phyloP scores from a whole-genome alignment of 768 basidiomycete species.

The Brasilioporus rufonigricans region DNA sequence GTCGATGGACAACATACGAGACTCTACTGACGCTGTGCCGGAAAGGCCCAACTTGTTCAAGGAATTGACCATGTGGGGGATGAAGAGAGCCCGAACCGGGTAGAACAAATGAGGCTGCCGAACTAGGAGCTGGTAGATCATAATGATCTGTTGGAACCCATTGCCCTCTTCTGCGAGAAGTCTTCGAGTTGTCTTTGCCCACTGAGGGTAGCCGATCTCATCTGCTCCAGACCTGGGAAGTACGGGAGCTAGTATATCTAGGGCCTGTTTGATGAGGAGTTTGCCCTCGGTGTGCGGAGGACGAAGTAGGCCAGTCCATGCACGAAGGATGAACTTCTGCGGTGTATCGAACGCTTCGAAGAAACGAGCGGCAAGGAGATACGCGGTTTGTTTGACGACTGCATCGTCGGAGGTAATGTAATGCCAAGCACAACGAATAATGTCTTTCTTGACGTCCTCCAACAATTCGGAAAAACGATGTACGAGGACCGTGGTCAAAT shows the following conservation, averaged over 20 bases:
- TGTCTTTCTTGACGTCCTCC: conserved; percentile 80
- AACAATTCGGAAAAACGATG: conserved; percentile 81
- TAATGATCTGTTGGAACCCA: conserved; percentile 62
- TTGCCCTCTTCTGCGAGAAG: conserved; percentile 87
- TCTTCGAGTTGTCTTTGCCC: conserved; percentile 85
- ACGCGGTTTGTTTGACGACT: conserved; percentile 90
- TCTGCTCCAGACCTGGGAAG: conserved; percentile 67
- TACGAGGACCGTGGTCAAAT: conserved; percentile 85
- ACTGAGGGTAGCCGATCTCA: conserved; percentile 57
- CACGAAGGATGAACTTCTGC: conserved; percentile 83
- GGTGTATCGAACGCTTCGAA: conserved; percentile 88
- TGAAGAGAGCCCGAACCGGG: conserved; percentile 87
- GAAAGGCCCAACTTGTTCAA: conserved; percentile 86
- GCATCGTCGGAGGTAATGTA: conserved; percentile 84
- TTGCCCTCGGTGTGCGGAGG: conserved; percentile 78
- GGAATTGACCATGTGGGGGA: conserved; percentile 90
- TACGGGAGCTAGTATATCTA: conserved; percentile 82
- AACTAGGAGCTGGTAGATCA: conserved; percentile 89
- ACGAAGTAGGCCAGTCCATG: conserved; percentile 88
- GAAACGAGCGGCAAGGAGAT: conserved; percentile 88
- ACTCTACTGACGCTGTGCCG: conserved; percentile 66
- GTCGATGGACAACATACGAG: conserved; percentile 85
- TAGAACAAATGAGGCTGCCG: conserved; percentile 91
- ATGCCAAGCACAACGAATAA: conserved; percentile 92
- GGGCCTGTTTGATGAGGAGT: conserved; percentile 74